Conservation (phyloP, 2,329 filamentous ascomycete species). For the Aspergillus melleus region DNA sequence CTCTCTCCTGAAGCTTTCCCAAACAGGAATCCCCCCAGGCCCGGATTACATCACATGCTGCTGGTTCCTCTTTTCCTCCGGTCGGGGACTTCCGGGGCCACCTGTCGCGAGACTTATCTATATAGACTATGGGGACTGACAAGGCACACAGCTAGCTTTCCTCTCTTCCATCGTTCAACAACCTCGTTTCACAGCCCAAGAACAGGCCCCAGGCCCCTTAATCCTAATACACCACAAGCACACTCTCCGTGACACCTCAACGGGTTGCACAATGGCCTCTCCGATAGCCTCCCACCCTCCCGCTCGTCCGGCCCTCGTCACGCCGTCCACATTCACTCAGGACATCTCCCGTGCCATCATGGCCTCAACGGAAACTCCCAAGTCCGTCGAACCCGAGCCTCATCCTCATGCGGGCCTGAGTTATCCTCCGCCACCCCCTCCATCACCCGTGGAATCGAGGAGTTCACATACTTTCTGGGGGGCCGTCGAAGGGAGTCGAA, state of each 20-base stretch:
- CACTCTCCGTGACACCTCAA: not conserved
- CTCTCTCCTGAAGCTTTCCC: not conserved
- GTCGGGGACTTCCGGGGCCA: not conserved
- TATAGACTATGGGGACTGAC: not conserved
- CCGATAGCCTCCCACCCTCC: constrained; percentile 18
- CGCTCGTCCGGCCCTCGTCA: constrained; percentile 18
- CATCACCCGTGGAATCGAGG: constrained; percentile 29
- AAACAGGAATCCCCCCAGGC: not conserved
- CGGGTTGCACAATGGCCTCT: constrained; percentile 19
- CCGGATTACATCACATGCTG: not conserved
- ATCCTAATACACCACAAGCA: not conserved
- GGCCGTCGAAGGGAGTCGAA: not conserved
- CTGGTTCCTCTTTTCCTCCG: not conserved
- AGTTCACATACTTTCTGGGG: constrained; percentile 8
- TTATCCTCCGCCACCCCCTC: constrained; percentile 32
- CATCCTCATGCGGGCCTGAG: constrained; percentile 23
- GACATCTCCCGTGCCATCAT: constrained; percentile 43
- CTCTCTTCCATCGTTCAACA: not conserved
- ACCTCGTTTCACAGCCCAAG: not conserved
- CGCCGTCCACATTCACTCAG: constrained; percentile 32
- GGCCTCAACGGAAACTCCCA: constrained; percentile 33
- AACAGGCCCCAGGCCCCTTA: not conserved
- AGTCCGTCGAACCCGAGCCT: constrained; percentile 30
- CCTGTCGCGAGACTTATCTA: not conserved
- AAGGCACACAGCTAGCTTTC: not conserved